These are phyloP conservation scores for Ilyonectria robusta DNA, from an alignment of 2,329 filamentous ascomycete species.

Conservation along the genomic window DNA sequence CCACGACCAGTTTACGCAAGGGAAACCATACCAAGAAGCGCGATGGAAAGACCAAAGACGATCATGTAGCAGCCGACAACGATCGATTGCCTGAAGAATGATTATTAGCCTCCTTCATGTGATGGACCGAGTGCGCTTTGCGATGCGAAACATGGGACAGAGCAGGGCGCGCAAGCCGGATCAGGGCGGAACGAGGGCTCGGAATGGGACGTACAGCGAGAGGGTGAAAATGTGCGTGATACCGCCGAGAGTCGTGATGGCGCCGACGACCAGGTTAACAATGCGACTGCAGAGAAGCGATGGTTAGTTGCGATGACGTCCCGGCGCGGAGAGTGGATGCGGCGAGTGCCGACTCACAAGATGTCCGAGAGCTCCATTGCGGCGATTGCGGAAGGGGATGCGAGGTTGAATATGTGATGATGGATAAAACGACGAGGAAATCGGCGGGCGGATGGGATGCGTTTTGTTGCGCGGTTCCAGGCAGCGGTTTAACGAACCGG, in stretches of 20 bases:
- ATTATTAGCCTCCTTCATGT: conserved; percentile 34
- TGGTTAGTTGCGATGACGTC: conserved; percentile 53
- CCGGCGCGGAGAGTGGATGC: conserved; percentile 8
- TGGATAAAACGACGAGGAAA: conserved; percentile 25
- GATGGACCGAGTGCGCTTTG: conserved; percentile 2
- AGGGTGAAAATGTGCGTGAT: conserved; percentile 78
- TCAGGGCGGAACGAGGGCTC: conserved; percentile 9
- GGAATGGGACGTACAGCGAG: conserved; percentile 66
- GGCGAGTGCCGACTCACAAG: conserved; percentile 74
- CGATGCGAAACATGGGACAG: neutral
- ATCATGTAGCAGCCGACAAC: conserved; percentile 91
- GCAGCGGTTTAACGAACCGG: conserved; percentile 42
- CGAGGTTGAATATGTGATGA: conserved; percentile 20
- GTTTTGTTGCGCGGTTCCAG: conserved; percentile 32
- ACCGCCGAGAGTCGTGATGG: conserved; percentile 89
- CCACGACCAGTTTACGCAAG: conserved; percentile 7
- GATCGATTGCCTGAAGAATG: conserved; percentile 59
- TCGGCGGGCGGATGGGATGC: conserved; percentile 22
- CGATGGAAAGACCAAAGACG: conserved; percentile 86
- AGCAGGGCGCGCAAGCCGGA: conserved; percentile 5
- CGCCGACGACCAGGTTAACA: conserved; percentile 90
- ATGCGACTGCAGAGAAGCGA: conserved; percentile 77
- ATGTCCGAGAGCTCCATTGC: conserved; percentile 93
- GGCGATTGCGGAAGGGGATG: conserved; percentile 23
- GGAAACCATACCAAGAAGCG: conserved; percentile 69